phyloP scores from a whole-genome alignment of 805 yeast genomes.

The Lachancea nothofagi region DNA sequence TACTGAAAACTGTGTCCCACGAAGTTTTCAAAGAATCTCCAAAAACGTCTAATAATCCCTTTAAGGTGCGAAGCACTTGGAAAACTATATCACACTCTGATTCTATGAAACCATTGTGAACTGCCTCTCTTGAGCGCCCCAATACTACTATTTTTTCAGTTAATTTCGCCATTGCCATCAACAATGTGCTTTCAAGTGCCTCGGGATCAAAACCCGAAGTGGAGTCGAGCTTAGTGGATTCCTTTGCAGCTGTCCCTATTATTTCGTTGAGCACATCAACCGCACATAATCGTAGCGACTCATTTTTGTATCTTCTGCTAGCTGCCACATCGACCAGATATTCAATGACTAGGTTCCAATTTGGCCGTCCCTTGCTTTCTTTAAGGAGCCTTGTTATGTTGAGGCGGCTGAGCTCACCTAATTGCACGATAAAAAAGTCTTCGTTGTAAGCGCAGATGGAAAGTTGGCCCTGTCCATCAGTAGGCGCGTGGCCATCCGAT shows the following conservation, averaged over 20 bases:
- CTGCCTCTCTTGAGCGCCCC: conserved; percentile 23
- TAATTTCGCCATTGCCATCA: conserved; percentile 40
- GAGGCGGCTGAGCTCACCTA: conserved; percentile 47
- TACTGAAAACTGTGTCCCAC: conserved; percentile 69
- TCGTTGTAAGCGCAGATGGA: conserved; percentile 47
- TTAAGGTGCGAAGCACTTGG: conserved; percentile 55
- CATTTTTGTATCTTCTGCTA: conserved; percentile 36
- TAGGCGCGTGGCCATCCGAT: conserved; percentile 19
- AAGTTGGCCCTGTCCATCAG: conserved; percentile 19
- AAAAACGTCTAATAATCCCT: conserved; percentile 69
- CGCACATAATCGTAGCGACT: conserved; percentile 44
- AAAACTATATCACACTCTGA: conserved; percentile 67
- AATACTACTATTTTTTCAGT: conserved; percentile 38
- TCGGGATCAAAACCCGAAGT: not conserved
- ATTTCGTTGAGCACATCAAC: conserved; percentile 49
- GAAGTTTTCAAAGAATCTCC: conserved; percentile 58
- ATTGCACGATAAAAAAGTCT: conserved; percentile 47
- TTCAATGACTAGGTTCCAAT: conserved; percentile 45
- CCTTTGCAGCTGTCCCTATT: conserved; percentile 33
- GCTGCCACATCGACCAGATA: conserved; percentile 44
- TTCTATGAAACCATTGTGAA: conserved; percentile 38
- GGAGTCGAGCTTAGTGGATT: conserved; percentile 16
- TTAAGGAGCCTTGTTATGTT: conserved; percentile 47
- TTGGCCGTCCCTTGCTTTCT: conserved; percentile 30
- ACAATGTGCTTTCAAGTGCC: conserved; percentile 10